Conservation (phyloP, 2,329 filamentous ascomycete genomes). For the Xylaria sp. region DNA sequence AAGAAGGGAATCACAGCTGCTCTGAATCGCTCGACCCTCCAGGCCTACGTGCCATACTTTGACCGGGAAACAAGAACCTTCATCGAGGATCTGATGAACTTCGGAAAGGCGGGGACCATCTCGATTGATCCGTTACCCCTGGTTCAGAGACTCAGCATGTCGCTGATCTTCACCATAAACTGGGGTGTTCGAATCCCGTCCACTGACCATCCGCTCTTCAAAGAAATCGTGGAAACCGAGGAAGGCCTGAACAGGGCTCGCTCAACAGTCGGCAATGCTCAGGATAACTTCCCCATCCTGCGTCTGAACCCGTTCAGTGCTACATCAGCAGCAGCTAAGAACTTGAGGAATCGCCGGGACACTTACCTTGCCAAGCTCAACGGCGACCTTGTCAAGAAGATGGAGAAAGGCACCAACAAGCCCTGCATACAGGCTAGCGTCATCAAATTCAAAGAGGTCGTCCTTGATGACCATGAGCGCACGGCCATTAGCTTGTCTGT, state of each 20-base stretch:
- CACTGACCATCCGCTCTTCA: slow-evolving; percentile 59
- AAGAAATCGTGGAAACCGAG: slow-evolving; percentile 72
- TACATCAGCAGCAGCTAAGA: slow-evolving; percentile 47
- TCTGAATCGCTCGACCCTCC: slow-evolving; percentile 68
- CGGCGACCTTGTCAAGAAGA: slow-evolving; percentile 44
- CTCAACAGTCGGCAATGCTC: slow-evolving; percentile 77
- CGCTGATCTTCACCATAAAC: slow-evolving; percentile 68
- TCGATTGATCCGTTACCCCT: slow-evolving; percentile 69
- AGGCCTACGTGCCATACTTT: slow-evolving; percentile 77
- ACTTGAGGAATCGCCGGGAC: slow-evolving; percentile 64
- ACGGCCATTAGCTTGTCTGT: slow-evolving; percentile 79
- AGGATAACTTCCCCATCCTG: slow-evolving; percentile 75
- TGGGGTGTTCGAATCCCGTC: slow-evolving; percentile 73
- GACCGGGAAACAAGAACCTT: slow-evolving; percentile 69
- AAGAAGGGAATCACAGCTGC: slow-evolving; percentile 76
- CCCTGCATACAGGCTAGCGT: slow-evolving; percentile 38
- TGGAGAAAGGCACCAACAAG: slow-evolving; percentile 34
- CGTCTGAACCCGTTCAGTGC: slow-evolving; percentile 48
- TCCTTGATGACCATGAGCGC: slow-evolving; percentile 54
- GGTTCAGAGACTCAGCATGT: slow-evolving; percentile 70
- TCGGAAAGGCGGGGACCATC: slow-evolving; percentile 54
- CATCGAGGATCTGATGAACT: slow-evolving; percentile 64
- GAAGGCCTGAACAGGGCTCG: slow-evolving; percentile 70
- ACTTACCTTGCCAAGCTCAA: slow-evolving; percentile 63
- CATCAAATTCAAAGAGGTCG: slow-evolving; percentile 38